Base-by-base conservation (phyloP, 1,284 basidiomycete species). In the Fomes fomentarius region DNA sequence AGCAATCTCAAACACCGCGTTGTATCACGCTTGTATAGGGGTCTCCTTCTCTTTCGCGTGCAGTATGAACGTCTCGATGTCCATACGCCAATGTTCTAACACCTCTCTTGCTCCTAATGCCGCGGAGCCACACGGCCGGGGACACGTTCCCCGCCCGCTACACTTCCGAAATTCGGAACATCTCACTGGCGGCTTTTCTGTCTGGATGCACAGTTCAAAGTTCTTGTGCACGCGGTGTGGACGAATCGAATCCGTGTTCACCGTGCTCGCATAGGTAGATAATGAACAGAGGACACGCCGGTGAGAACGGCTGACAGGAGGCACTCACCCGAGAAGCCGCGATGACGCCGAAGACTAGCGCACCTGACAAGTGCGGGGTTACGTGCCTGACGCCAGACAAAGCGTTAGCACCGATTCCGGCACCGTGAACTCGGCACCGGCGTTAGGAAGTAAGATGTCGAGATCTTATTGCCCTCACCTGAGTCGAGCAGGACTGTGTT, bases 361-460 rank as follows among this genome's bases (percentile, higher is more conserved):
- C 50, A 33, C 37, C 50, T 41, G 31, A 46, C 14, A 17, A 34
- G 34, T 46, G 50, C 43, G 43, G 50, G 26, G 50, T 52, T 52
- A 22, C 37, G 37, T 46, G 30, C 37, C 50, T 52, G 43, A 33
- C 50, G 50, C 43, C 21, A 30, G 28, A 25, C 28, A 21, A 22
- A 31, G 50, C 42, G 43, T 37, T 46, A 39, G 12, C 14, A 11
- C 42, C 42, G 50, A n/a, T 12, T n/a, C 42, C 42, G 50, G 35
- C 21, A 19, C 35, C 28, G 42, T 28, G 35, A 17, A 12, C 9
- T 15, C 38, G 19, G 47, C 24, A 21, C 38, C 26, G 38, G 47
- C 34, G 30, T 38, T 31, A n/a, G 25, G 6, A 19, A 19, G 10
- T 19, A 19, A 37, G 35, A 37, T 17, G 19, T 17, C 2, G 8